Conservation (phyloP, 1,284 basidiomycete species). For the Xanthoconium separans region DNA sequence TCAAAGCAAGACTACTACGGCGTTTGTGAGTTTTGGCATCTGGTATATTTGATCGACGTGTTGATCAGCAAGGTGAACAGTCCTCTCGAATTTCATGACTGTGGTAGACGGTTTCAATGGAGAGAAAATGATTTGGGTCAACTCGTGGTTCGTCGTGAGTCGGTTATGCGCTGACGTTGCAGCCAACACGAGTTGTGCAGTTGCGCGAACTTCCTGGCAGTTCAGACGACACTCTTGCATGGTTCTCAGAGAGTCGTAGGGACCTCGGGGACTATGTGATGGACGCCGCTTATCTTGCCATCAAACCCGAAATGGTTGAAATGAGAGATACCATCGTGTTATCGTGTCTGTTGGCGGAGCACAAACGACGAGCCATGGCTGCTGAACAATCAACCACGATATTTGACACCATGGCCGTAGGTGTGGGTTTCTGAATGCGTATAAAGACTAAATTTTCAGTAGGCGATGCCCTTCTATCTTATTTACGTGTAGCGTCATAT, state of each 20-base stretch:
- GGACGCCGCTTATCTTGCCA: slow-evolving; percentile 7
- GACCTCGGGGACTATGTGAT: neutral
- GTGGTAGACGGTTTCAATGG: slow-evolving; percentile 21
- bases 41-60: neutral
- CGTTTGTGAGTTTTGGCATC: slow-evolving; percentile 13
- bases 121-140: neutral
- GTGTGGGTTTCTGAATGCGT: neutral
- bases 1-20: slow-evolving; percentile 12
- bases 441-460: neutral
- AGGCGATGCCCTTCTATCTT: neutral
- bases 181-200: slow-evolving; percentile 1
- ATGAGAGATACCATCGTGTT: slow-evolving; percentile 21
- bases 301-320: slow-evolving; percentile 13
- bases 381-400: neutral
- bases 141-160: slow-evolving; percentile 17
- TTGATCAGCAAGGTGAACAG: slow-evolving; percentile 2
- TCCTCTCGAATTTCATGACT: slow-evolving; percentile 12
- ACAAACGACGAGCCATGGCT: slow-evolving; percentile 6
- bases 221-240: slow-evolving; percentile 10
- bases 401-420: neutral
- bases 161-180: neutral
- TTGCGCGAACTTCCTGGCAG: slow-evolving; percentile 8
- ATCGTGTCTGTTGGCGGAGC: slow-evolving; percentile 21
- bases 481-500: neutral
- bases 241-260: slow-evolving; percentile 13